Evolutionary conservation across 1,139 yeast genomes (phyloP).

Genomic region (Waltiozyma sp.): DNA sequence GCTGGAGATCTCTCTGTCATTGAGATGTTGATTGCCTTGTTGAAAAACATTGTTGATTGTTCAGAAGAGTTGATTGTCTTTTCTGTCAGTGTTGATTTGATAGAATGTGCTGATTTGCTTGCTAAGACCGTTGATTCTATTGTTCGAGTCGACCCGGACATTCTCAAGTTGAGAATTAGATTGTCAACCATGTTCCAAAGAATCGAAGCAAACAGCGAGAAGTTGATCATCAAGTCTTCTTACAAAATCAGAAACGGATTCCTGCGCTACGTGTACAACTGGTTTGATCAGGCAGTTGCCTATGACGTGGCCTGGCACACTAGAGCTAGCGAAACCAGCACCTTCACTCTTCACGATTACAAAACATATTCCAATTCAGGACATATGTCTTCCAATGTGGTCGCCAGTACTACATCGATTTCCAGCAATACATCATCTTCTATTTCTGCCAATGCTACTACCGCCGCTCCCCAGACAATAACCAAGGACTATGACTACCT

Average conservation of each 20-base stretch:
- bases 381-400: neutral
- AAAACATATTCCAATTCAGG: too few species aligned
- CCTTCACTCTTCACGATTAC: neutral
- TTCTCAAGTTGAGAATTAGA: conserved; percentile 42
- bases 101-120: conserved; percentile 26
- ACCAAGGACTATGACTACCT: conserved; percentile 40
- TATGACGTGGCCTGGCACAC: conserved; percentile 24
- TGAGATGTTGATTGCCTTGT: conserved; percentile 30
- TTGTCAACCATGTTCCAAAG: conserved; percentile 45
- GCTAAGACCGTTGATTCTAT: conserved; percentile 27
- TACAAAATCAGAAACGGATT: conserved; percentile 46
- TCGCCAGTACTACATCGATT: neutral
- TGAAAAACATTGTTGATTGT: conserved; percentile 30
- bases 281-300: conserved; percentile 50
- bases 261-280: conserved; percentile 48
- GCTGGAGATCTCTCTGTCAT: conserved; percentile 24
- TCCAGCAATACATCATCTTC: neutral
- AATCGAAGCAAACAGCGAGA: conserved; percentile 34
- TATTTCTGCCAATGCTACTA: neutral
- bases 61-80: conserved; percentile 28
- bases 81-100: conserved; percentile 28
- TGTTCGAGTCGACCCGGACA: conserved; percentile 24
- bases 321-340: conserved; percentile 5
- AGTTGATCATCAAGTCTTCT: conserved; percentile 43
- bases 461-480: conserved; percentile 7